Percentiles rank a stretch among this genome's conserved stretches.
phyloP scores from a whole-genome alignment of 2,329 filamentous ascomycete species.

The Dryadomyces quercus-mongolicae region DNA sequence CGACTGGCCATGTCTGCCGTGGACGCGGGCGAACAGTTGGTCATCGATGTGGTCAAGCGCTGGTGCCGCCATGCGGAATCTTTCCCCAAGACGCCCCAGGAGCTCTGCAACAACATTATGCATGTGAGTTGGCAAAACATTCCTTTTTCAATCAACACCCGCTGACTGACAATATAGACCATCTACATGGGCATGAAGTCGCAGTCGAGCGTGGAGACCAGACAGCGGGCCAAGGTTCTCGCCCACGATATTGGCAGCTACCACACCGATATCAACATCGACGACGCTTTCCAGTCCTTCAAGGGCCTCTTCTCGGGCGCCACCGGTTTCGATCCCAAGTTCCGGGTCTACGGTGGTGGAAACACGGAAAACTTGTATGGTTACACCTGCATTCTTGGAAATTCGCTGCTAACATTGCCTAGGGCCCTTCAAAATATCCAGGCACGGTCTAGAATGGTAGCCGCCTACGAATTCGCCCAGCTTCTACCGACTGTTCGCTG shows the following conservation, averaged over 20 bases:
- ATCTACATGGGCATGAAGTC: conserved; percentile 61
- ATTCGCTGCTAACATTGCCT: neutral
- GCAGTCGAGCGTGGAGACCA: conserved; percentile 53
- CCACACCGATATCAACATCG: conserved; percentile 64
- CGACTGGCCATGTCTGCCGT: conserved; percentile 42
- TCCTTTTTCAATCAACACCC: neutral
- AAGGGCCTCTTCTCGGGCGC: conserved; percentile 45
- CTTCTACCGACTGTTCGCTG: conserved; percentile 10
- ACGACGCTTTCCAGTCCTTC: conserved; percentile 49
- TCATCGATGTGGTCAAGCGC: conserved; percentile 25
- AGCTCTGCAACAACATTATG: conserved; percentile 36
- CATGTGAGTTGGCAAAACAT: conserved; percentile 4
- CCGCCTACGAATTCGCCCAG: conserved; percentile 36
- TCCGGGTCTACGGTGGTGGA: conserved; percentile 52
- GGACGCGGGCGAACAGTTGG: conserved; percentile 25
- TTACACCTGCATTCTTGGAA: neutral
- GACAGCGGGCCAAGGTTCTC: conserved; percentile 51
- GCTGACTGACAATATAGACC: conserved; percentile 27
- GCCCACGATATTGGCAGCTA: conserved; percentile 53
- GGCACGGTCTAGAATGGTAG: conserved; percentile 42
- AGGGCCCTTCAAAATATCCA: conserved; percentile 55
- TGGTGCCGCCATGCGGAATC: conserved; percentile 19
- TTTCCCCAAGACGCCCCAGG: conserved; percentile 43
- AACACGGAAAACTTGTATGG: conserved; percentile 42
- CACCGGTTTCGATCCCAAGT: conserved; percentile 41